Percentiles rank a stretch among this genome's conserved stretches.
phyloP scores from a whole-genome alignment of 768 basidiomycete species.

The Mrakia hoshinonis region DNA sequence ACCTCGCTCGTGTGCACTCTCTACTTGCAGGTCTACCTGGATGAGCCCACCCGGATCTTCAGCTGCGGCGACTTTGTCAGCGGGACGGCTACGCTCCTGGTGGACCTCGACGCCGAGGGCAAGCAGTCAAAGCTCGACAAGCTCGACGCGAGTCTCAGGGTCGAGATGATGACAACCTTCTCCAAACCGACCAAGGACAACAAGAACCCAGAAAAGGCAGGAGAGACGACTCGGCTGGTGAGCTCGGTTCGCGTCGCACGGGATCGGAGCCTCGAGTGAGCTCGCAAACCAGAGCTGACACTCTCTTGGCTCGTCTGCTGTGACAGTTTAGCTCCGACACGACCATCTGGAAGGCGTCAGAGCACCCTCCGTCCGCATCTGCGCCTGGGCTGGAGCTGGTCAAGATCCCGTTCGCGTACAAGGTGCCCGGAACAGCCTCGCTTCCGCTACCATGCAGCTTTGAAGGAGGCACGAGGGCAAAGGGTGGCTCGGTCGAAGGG shows the following conservation, averaged over 20 bases:
- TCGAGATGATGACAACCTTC: background rate
- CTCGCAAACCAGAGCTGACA: background rate
- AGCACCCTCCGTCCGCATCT: background rate
- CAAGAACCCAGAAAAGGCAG: background rate
- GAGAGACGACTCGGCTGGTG: background rate
- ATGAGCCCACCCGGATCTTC: background rate
- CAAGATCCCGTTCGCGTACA: background rate
- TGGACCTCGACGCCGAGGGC: background rate
- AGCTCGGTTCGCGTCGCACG: background rate
- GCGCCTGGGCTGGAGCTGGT: background rate
- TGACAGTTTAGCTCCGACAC: background rate
- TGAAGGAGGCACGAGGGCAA: background rate
- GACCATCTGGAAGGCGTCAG: background rate
- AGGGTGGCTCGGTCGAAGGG: background rate
- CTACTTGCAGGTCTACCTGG: constrained; percentile 5
- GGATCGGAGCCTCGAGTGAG: background rate
- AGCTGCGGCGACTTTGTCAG: background rate
- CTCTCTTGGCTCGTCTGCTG: background rate
- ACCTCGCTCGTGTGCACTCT: too few species aligned
- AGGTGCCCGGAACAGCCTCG: background rate
- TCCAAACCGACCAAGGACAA: background rate
- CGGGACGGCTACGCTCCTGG: background rate
- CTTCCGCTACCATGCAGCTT: background rate
- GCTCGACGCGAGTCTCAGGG: background rate
- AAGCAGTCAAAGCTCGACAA: background rate